A percentile compares a stretch with the other conserved stretches of the same genome.
Conservation (phyloP, 345 rosid species). For the Ailanthus altissimus region DNA sequence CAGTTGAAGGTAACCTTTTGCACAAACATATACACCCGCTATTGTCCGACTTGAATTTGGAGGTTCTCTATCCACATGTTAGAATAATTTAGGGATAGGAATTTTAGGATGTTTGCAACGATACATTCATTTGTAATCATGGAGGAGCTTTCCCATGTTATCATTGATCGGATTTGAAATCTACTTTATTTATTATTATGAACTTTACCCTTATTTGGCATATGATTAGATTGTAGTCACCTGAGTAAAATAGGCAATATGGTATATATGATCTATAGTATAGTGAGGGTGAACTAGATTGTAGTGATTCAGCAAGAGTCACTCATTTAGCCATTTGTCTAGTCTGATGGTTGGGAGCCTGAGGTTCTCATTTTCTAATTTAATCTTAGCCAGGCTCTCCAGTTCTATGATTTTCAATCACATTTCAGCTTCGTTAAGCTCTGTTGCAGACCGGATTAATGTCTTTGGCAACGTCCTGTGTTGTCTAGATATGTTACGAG, state of each 20-base stretch:
- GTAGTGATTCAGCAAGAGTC: too few relatives aligned
- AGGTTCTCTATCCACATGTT: not conserved
- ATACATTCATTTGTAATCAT: not conserved
- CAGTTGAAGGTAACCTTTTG: not conserved
- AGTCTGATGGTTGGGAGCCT: too few relatives aligned
- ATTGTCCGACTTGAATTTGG: not conserved
- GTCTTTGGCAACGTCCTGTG: too few relatives aligned
- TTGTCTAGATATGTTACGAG: too few relatives aligned
- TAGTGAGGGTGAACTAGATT: constrained; percentile 38
- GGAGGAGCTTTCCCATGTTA: not conserved
- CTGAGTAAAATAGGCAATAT: not conserved
- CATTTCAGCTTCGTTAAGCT: too few relatives aligned
- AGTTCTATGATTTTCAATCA: too few relatives aligned
- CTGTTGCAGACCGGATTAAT: too few relatives aligned
- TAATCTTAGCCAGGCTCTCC: too few relatives aligned
- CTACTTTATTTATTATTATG: not conserved
- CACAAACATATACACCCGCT: not conserved
- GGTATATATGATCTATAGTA: constrained; percentile 35
- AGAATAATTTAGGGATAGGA: constrained; percentile 5
- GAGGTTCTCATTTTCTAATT: too few relatives aligned
- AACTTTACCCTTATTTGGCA: not conserved
- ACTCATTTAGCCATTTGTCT: too few relatives aligned
- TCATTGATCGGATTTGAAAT: not conserved
- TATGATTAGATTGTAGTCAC: not conserved
- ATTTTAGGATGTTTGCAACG: not conserved